phyloP scores from a whole-genome alignment of 192 early-diverging fungal genomes.

The Irineochytrium annulatum region DNA sequence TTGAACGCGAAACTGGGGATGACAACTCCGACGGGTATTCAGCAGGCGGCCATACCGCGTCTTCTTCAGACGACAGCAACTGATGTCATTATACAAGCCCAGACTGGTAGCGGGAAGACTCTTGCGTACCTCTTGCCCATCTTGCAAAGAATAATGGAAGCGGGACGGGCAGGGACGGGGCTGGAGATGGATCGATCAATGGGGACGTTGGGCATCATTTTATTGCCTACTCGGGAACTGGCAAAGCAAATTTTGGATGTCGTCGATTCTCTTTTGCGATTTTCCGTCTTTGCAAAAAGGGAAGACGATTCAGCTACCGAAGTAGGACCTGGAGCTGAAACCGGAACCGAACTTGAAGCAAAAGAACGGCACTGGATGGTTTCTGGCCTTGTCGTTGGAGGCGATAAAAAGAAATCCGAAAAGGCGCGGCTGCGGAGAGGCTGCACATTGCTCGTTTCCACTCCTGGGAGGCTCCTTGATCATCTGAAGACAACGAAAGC shows the following conservation, averaged over 20 bases:
- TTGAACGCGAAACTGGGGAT: conserved; percentile 71
- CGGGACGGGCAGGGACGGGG: background rate
- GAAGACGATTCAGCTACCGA: too few species aligned
- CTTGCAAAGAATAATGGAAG: conserved; percentile 49
- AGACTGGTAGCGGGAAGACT: conserved; percentile 98
- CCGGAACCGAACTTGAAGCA: conserved; percentile 6
- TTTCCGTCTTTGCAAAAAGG: too few species aligned
- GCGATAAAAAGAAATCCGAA: conserved; percentile 85
- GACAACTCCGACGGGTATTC: conserved; percentile 82
- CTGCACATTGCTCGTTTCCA: conserved; percentile 66
- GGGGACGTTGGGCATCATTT: conserved; percentile 87
- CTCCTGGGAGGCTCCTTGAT: conserved; percentile 94
- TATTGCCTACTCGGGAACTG: conserved; percentile 96
- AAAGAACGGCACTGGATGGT: conserved; percentile 73
- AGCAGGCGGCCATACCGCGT: conserved; percentile 75
- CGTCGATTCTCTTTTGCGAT: conserved; percentile 70
- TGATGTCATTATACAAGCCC: conserved; percentile 89
- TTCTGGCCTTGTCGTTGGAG: conserved; percentile 81
- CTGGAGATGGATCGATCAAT: conserved; percentile 57
- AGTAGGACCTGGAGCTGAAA: too few species aligned
- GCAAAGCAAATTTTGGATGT: conserved; percentile 90
- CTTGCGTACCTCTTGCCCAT: conserved; percentile 92
- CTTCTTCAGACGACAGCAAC: conserved; percentile 32
- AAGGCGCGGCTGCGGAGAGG: conserved; percentile 79
- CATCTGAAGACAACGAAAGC: conserved; percentile 80